Evolutionary conservation across 2,329 filamentous ascomycete species (phyloP).

Genomic region (Fusarium buharicum): DNA sequence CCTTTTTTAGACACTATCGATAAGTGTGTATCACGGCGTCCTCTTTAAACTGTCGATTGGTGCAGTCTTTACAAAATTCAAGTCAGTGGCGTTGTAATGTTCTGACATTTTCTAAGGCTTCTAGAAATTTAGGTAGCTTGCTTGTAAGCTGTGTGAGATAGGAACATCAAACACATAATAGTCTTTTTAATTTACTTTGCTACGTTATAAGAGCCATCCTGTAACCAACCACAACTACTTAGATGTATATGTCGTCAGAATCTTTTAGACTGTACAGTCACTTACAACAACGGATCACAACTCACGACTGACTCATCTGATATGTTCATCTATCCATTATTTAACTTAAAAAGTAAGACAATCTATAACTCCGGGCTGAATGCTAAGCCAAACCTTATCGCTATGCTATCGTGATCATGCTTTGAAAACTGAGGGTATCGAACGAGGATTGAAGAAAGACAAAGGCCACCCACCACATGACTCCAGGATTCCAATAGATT

Average conservation of each 20-base stretch:
- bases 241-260: neutral
- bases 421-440: conserved; percentile 16
- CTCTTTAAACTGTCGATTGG: too few relatives aligned
- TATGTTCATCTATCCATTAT: conserved; percentile 5
- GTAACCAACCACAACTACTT: neutral
- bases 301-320: neutral
- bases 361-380: neutral
- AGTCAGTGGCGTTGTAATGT: too few relatives aligned
- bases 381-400: conserved; percentile 9
- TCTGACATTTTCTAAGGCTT: too few relatives aligned
- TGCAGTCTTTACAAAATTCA: too few relatives aligned
- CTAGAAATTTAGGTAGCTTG: too few relatives aligned
- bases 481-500: neutral
- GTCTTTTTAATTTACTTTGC: too few relatives aligned
- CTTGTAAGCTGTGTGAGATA: too few relatives aligned
- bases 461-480: neutral
- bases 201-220: neutral
- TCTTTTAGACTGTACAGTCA: neutral
- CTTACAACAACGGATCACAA: neutral
- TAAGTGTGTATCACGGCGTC: too few relatives aligned
- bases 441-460: conserved; percentile 10
- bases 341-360: conserved; percentile 12
- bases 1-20: too few relatives aligned
- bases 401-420: conserved; percentile 12
- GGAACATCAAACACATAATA: too few relatives aligned